Conservation (phyloP, 345 rosid species). For the Eucalyptus sp. region DNA sequence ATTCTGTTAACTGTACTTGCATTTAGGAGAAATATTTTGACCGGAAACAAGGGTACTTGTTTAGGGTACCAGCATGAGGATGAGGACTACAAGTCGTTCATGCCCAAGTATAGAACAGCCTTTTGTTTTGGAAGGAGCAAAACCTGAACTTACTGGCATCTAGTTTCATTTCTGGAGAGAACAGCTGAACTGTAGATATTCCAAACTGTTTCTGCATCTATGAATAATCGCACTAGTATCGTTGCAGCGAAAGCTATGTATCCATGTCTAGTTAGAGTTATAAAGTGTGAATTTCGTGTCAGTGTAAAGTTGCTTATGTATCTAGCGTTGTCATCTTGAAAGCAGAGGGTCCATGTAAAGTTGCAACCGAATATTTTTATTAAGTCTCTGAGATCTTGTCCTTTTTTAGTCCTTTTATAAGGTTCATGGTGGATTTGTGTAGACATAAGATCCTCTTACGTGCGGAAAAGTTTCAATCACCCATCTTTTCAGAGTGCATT, state of each 20-base stretch:
- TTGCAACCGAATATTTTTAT: background rate
- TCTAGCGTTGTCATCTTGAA: background rate
- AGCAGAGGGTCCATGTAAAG: no score
- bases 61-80: background rate
- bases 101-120: background rate
- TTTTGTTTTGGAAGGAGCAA: background rate
- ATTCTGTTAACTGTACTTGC: background rate
- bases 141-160: background rate
- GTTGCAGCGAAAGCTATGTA: background rate
- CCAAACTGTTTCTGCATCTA: background rate
- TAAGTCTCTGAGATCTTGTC: background rate
- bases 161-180: background rate
- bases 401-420: background rate
- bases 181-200: background rate
- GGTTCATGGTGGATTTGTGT: background rate
- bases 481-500: background rate
- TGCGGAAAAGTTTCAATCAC: background rate
- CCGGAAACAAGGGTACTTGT: background rate
- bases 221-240: accelerated
- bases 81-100: background rate
- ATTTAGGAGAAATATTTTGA: background rate
- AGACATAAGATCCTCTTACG: background rate
- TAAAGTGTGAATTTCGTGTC: background rate
- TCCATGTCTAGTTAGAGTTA: background rate
- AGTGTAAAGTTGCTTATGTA: background rate